Conservation (phyloP, 1,284 basidiomycete genomes). For the Microbotryum intermedium region DNA sequence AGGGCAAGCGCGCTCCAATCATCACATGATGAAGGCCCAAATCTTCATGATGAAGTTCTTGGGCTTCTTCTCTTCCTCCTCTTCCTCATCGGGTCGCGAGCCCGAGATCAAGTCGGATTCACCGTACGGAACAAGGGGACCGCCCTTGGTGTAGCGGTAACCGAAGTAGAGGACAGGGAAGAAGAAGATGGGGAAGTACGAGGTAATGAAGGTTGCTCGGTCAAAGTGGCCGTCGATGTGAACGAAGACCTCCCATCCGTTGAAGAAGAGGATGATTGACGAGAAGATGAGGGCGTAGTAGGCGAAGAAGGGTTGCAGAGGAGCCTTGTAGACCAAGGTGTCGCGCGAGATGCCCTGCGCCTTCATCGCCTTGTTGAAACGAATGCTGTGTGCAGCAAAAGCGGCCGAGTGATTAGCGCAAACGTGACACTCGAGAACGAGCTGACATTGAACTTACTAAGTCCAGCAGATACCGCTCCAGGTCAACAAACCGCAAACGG, state of each 20-base stretch:
- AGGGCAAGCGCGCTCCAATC: too few species aligned
- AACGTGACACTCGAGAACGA: slow-evolving; percentile 32
- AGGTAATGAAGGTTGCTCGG: slow-evolving; percentile 44
- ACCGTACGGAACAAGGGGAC: slow-evolving; percentile 44
- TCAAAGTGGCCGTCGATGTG: slow-evolving; percentile 52
- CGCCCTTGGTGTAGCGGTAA: slow-evolving; percentile 41
- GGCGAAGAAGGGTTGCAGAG: slow-evolving; percentile 19
- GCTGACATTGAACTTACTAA: neutral
- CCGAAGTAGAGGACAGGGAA: slow-evolving; percentile 67
- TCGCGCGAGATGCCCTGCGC: slow-evolving; percentile 27
- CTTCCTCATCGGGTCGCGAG: slow-evolving; percentile 12
- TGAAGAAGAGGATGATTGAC: slow-evolving; percentile 27
- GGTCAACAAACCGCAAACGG: slow-evolving; percentile 47
- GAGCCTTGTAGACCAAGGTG: slow-evolving; percentile 3
- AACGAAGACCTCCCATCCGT: slow-evolving; percentile 20
- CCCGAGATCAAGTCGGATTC: slow-evolving; percentile 63
- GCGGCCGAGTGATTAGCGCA: slow-evolving; percentile 47
- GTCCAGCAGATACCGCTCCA: slow-evolving; percentile 47
- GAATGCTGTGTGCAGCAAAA: slow-evolving; percentile 38
- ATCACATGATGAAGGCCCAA: too few species aligned
- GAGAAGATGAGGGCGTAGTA: slow-evolving; percentile 21
- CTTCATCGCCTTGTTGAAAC: slow-evolving; percentile 58
- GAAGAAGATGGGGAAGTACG: slow-evolving; percentile 60
- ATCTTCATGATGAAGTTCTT: slow-evolving; percentile 4
- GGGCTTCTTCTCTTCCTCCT: neutral